These are phyloP conservation scores for Secale cereale DNA, from an alignment of 176 grass and related monocot genomes.

Conservation along the genomic window DNA sequence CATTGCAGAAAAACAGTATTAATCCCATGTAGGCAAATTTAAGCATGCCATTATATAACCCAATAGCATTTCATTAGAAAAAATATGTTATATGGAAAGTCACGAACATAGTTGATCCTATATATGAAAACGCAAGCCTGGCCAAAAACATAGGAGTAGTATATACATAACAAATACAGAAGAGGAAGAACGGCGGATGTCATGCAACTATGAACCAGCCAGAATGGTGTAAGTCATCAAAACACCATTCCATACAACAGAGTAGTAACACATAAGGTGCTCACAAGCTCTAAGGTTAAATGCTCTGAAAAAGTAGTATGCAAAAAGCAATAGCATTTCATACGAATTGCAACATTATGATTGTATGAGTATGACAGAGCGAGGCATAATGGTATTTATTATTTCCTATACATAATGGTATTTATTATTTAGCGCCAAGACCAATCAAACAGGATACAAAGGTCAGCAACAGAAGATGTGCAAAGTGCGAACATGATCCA, in stretches of 20 bases:
- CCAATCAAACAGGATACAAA: not conserved
- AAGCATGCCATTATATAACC: not conserved
- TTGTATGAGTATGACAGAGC: not conserved
- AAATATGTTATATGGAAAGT: not conserved
- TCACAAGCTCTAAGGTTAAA: not conserved
- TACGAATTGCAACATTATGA: not conserved
- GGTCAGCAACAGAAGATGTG: not conserved
- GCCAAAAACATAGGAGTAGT: not conserved
- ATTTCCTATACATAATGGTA: too few relatives aligned
- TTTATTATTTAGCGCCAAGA: not conserved
- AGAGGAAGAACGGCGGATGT: not conserved
- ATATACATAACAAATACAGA: not conserved
- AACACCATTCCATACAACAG: not conserved
- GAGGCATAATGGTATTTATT: too few relatives aligned
- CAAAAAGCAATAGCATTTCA: not conserved
- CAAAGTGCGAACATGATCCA: not conserved
- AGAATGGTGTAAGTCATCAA: constrained; percentile 2
- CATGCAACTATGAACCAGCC: not conserved
- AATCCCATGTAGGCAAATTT: not conserved
- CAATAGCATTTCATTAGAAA: not conserved
- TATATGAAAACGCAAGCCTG: not conserved
- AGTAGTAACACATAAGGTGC: not conserved
- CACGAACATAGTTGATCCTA: not conserved
- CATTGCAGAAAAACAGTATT: not conserved
- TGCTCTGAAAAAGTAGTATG: not conserved